Evolutionary conservation across 371 early-diverging fungal species (phyloP).

Genomic region (Saksenaea vasiformis): DNA sequence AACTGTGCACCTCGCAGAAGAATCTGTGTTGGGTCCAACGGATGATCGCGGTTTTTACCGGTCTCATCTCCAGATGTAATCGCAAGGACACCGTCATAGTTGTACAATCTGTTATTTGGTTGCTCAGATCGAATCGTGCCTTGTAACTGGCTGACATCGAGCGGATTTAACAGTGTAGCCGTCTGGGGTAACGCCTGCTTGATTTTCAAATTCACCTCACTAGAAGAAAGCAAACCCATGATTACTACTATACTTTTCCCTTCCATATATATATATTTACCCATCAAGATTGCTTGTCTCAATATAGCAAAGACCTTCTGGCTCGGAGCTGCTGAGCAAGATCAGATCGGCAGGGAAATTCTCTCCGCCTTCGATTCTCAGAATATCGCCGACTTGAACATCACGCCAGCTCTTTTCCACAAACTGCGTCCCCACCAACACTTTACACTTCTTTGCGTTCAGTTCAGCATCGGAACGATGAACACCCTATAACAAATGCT

Average conservation of each 20-base stretch:
- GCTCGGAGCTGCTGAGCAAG: conserved; percentile 85
- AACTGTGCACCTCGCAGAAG: conserved; percentile 83
- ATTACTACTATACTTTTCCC: not conserved
- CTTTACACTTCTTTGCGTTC: conserved; percentile 72
- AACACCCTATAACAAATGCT: conserved; percentile 60
- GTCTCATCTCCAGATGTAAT: conserved; percentile 51
- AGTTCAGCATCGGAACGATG: conserved; percentile 78
- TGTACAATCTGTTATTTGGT: conserved; percentile 89
- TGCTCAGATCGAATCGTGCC: conserved; percentile 75
- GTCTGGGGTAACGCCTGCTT: conserved; percentile 85
- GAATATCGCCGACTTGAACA: conserved; percentile 90
- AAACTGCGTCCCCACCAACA: conserved; percentile 65
- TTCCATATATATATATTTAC: conserved; percentile 29
- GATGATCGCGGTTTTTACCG: conserved; percentile 57
- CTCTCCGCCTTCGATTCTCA: conserved; percentile 84
- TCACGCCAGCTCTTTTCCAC: conserved; percentile 74
- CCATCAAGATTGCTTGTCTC: conserved; percentile 98
- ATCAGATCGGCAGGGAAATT: conserved; percentile 94
- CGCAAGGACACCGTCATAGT: conserved; percentile 78
- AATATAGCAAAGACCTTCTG: conserved; percentile 87
- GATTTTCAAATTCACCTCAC: conserved; percentile 93
- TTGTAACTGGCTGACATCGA: conserved; percentile 57
- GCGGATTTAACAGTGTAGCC: conserved; percentile 59
- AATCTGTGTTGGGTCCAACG: conserved; percentile 82
- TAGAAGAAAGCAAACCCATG: conserved; percentile 13